These are phyloP conservation scores for Salvia splendens DNA, from an alignment of 257 asterid genomes.

Conservation along the genomic window DNA sequence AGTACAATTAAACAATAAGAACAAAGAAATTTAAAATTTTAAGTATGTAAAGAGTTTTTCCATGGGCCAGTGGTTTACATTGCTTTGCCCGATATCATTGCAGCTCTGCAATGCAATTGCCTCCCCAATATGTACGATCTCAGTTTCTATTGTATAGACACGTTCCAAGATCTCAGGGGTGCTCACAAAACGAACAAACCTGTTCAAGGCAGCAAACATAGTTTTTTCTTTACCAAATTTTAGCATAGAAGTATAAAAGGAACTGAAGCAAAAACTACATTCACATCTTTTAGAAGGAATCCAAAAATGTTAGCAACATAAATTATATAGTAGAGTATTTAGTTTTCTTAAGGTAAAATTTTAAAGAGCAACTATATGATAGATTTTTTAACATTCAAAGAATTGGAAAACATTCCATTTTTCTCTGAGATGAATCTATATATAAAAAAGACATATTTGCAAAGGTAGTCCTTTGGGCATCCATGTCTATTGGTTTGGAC, in stretches of 20 bases:
- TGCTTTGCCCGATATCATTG: slow-evolving; percentile 53
- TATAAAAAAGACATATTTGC: not conserved
- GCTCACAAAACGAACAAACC: slow-evolving; percentile 99
- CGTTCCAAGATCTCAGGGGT: slow-evolving; percentile 98
- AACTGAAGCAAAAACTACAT: slow-evolving; percentile 18
- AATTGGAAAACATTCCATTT: slow-evolving; percentile 11
- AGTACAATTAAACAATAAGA: slow-evolving; percentile 23
- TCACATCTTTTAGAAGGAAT: slow-evolving; percentile 22
- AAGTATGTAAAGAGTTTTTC: slow-evolving; percentile 23
- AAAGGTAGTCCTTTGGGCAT: not conserved
- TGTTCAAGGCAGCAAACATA: slow-evolving; percentile 39
- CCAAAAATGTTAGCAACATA: slow-evolving; percentile 7
- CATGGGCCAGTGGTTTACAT: slow-evolving; percentile 46
- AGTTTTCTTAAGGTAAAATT: not conserved
- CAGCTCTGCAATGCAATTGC: slow-evolving; percentile 69
- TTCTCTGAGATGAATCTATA: not conserved
- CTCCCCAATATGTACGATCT: slow-evolving; percentile 88
- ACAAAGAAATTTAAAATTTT: slow-evolving; percentile 3
- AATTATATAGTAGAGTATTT: not conserved
- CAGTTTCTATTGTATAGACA: slow-evolving; percentile 76
- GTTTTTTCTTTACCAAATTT: not conserved
- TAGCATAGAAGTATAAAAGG: slow-evolving; percentile 14
- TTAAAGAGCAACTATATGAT: slow-evolving; percentile 4
- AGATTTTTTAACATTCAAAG: not conserved
- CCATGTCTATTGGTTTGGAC: not conserved